phyloP scores from a whole-genome alignment of 192 early-diverging fungal genomes.

The Kickxella alabastrina region DNA sequence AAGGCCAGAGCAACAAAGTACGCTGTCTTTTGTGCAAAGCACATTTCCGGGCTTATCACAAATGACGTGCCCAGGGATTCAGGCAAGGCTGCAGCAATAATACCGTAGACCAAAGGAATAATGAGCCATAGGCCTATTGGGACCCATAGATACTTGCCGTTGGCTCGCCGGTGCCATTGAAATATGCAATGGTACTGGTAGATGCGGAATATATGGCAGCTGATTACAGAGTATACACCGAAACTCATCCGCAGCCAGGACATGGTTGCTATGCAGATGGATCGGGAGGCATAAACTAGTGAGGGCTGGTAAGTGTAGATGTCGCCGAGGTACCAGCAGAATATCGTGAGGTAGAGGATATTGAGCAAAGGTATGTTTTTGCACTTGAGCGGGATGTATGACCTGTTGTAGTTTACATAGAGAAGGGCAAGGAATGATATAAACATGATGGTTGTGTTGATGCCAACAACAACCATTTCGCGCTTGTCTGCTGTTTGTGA shows the following conservation, averaged over 20 bases:
- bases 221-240: conserved; percentile 25
- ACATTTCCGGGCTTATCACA: conserved; percentile 9
- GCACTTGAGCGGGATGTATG: conserved; percentile 33
- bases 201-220: conserved; percentile 25
- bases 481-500: conserved; percentile 8
- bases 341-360: conserved; percentile 11
- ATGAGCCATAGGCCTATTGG: conserved; percentile 4
- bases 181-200: conserved; percentile 40
- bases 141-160: conserved; percentile 15
- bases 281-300: conserved; percentile 15
- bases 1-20: conserved; percentile 33
- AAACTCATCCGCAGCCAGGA: conserved; percentile 45
- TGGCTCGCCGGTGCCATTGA: conserved; percentile 16
- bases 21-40: conserved; percentile 17
- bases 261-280: conserved; percentile 29
- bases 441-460: conserved; percentile 22
- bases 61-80: conserved; percentile 11
- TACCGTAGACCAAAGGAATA: conserved; percentile 15
- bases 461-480: conserved; percentile 27
- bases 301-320: conserved; percentile 33
- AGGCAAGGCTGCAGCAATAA: conserved; percentile 21
- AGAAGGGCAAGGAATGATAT: conserved; percentile 8
- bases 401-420: conserved; percentile 20
- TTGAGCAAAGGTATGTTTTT: conserved; percentile 42
- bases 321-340: conserved; percentile 35